These are phyloP conservation scores for Cutaneotrichosporon cavernicola DNA, from an alignment of 1,284 basidiomycete species.

Conservation along the genomic window DNA sequence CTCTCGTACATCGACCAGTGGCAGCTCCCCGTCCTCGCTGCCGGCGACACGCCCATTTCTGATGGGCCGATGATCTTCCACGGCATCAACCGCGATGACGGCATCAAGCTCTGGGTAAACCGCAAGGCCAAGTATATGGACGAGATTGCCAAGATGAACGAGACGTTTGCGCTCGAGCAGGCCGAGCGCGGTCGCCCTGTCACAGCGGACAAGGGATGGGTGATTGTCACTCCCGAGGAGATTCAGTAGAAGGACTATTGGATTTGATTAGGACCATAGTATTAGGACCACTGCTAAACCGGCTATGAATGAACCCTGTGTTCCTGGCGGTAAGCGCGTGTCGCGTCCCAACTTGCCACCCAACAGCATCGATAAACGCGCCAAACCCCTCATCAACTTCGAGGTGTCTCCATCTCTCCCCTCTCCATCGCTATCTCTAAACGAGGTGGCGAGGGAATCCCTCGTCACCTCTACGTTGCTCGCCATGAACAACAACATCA, in stretches of 20 bases:
- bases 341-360: neutral
- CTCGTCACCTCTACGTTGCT: neutral
- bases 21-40: neutral
- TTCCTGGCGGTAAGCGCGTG: neutral
- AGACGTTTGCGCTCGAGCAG: neutral
- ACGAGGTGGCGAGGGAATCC: constrained; percentile 5
- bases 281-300: neutral
- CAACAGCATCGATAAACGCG: neutral
- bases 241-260: neutral
- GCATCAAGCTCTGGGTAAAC: neutral
- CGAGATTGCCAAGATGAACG: neutral
- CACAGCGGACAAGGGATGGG: neutral
- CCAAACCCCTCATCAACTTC: neutral
- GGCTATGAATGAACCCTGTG: neutral
- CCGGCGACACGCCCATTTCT: neutral
- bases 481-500: neutral
- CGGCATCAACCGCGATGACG: neutral
- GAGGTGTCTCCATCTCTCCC: neutral
- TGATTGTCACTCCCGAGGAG: neutral
- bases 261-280: too few species aligned
- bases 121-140: neutral
- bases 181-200: neutral
- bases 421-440: neutral
- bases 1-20: neutral
- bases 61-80: neutral